These are phyloP conservation scores for Botrytis hyacinthi DNA, from an alignment of 2,329 filamentous ascomycete species.

Conservation along the genomic window DNA sequence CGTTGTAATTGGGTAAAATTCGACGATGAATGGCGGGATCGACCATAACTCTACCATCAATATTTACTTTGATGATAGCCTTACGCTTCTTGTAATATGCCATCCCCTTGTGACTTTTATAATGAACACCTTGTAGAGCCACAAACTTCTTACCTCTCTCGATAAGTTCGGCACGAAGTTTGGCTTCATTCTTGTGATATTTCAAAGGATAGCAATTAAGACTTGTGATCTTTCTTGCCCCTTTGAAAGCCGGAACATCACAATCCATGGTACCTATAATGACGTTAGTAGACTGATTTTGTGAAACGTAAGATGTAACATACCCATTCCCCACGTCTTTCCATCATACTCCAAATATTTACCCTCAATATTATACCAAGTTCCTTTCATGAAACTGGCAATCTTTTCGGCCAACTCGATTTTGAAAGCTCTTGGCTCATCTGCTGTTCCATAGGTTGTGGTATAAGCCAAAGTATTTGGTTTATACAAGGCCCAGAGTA, in stretches of 20 bases:
- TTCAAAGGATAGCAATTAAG: constrained; percentile 73
- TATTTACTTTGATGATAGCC: constrained; percentile 72
- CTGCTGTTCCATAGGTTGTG: constrained; percentile 70
- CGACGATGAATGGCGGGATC: constrained; percentile 79
- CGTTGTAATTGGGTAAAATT: constrained; percentile 81
- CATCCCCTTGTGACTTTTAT: constrained; percentile 78
- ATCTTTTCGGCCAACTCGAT: constrained; percentile 74
- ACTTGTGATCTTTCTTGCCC: constrained; percentile 77
- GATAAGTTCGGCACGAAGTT: constrained; percentile 64
- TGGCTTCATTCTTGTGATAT: constrained; percentile 72
- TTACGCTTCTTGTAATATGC: constrained; percentile 83
- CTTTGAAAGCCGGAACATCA: constrained; percentile 74
- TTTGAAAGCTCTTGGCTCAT: constrained; percentile 80
- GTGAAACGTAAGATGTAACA: constrained; percentile 10
- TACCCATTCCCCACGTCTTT: constrained; percentile 75
- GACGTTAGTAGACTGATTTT: constrained; percentile 18
- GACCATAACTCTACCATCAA: constrained; percentile 85
- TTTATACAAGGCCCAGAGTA: constrained; percentile 87
- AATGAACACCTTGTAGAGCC: constrained; percentile 75
- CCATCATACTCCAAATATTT: constrained; percentile 85
- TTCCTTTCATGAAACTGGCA: constrained; percentile 64
- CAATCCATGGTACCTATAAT: constrained; percentile 53
- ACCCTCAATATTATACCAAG: constrained; percentile 75
- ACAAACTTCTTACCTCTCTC: constrained; percentile 85
- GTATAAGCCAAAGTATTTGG: constrained; percentile 78